A percentile compares a stretch with the other conserved stretches of the same genome.
Evolutionary conservation across 2,329 filamentous ascomycete species (phyloP).

Genomic region (Phialocephala sp.): DNA sequence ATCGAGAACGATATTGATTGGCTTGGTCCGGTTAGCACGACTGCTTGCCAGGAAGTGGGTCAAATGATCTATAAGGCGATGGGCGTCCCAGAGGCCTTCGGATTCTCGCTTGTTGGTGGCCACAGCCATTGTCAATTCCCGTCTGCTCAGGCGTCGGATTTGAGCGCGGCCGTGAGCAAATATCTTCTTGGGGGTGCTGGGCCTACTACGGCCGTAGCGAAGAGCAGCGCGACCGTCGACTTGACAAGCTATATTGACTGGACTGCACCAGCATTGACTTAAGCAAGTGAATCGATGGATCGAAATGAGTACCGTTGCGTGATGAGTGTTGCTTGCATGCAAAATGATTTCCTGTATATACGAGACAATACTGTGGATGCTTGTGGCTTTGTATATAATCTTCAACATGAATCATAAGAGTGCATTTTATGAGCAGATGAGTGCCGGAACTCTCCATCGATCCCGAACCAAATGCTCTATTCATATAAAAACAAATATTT

Average conservation of each 20-base stretch:
- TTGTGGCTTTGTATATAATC: conserved; percentile 1
- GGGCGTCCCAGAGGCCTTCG: conserved; percentile 57
- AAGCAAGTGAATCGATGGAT: neutral
- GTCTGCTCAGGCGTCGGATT: conserved; percentile 49
- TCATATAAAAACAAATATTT: too few relatives aligned
- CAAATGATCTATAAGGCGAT: conserved; percentile 60
- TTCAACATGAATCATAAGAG: too few relatives aligned
- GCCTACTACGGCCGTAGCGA: conserved; percentile 8
- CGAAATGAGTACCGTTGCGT: neutral
- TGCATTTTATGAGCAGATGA: neutral
- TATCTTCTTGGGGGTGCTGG: conserved; percentile 46
- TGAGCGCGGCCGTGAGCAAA: conserved; percentile 56
- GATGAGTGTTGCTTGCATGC: too few relatives aligned
- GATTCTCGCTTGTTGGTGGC: conserved; percentile 54
- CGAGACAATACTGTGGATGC: neutral
- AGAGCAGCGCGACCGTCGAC: conserved; percentile 20
- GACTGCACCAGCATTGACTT: conserved; percentile 22
- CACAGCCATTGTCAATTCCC: conserved; percentile 59
- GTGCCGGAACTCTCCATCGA: neutral
- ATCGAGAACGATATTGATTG: conserved; percentile 61
- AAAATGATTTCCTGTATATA: neutral
- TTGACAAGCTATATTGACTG: conserved; percentile 19
- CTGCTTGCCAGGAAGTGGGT: conserved; percentile 58
- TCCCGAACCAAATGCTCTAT: too few relatives aligned
- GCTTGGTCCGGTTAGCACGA: conserved; percentile 58